Percentiles rank a stretch among this genome's conserved stretches.
Conservation (phyloP, 257 asterid species). For the Salvia splendens region DNA sequence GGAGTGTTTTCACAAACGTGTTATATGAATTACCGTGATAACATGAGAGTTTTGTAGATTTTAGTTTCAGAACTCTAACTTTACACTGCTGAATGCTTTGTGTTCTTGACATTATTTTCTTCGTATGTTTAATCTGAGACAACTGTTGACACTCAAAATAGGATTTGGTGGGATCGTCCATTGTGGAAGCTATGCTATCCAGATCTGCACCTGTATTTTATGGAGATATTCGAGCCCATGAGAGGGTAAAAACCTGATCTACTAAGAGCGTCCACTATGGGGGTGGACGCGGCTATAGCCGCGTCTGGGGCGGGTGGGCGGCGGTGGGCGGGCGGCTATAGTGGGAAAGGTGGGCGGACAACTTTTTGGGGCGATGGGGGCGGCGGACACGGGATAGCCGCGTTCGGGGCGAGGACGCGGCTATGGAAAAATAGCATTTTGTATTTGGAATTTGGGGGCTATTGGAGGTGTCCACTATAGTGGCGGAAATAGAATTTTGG, state of each 20-base stretch:
- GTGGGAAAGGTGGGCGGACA: too few relatives aligned
- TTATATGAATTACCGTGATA: background rate
- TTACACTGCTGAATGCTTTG: conserved; percentile 12
- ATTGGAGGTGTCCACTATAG: too few relatives aligned
- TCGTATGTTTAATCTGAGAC: conserved; percentile 20
- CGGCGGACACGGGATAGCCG: too few relatives aligned
- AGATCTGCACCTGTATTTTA: conserved; percentile 77
- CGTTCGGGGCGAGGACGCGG: too few relatives aligned
- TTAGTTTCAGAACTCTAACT: background rate
- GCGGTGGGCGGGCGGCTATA: too few relatives aligned
- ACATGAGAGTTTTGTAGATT: background rate
- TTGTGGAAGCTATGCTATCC: conserved; percentile 90
- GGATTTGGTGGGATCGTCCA: conserved; percentile 66
- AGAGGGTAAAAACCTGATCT: conserved; percentile 59
- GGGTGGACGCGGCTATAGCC: too few relatives aligned
- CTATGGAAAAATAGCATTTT: too few relatives aligned
- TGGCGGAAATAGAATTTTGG: too few relatives aligned
- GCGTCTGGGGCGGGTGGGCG: too few relatives aligned
- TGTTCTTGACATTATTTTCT: conserved; percentile 19
- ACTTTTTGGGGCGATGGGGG: too few relatives aligned
- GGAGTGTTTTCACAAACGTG: conserved; percentile 4
- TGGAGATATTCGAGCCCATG: conserved; percentile 96
- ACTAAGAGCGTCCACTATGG: too few relatives aligned
- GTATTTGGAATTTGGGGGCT: too few relatives aligned
- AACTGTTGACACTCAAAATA: conserved; percentile 34